A percentile compares a stretch with the other conserved stretches of the same genome.
phyloP scores from a whole-genome alignment of 1,284 basidiomycete species.

The Prillingera fragicola region DNA sequence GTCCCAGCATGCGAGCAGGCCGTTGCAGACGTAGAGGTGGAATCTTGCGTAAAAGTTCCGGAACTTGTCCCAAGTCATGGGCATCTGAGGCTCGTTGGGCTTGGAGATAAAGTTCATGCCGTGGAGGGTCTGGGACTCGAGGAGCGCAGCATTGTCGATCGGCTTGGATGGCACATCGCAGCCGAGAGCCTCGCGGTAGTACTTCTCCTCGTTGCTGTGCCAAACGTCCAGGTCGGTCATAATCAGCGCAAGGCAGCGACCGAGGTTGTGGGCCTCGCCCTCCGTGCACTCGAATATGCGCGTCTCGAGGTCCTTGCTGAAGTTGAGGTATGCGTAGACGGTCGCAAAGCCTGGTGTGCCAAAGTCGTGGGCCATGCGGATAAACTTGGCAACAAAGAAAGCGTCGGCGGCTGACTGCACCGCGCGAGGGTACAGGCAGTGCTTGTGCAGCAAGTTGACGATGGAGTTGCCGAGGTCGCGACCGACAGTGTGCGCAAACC shows the following conservation, averaged over 20 bases:
- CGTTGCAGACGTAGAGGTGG: conserved; percentile 61
- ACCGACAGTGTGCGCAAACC: no score
- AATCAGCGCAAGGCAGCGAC: conserved; percentile 75
- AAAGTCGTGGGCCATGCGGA: conserved; percentile 76
- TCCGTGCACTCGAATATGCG: conserved; percentile 90
- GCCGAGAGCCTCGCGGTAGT: conserved; percentile 50
- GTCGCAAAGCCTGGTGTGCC: conserved; percentile 85
- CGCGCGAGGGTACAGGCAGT: conserved; percentile 88
- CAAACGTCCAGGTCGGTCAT: conserved; percentile 70
- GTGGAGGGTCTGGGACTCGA: conserved; percentile 45
- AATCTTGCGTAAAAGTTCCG: conserved; percentile 70
- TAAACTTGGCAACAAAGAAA: conserved; percentile 85
- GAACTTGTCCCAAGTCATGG: conserved; percentile 67
- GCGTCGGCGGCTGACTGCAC: conserved; percentile 93
- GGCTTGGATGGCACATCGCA: conserved; percentile 9
- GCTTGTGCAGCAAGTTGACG: conserved; percentile 53
- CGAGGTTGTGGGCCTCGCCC: conserved; percentile 92
- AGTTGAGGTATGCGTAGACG: conserved; percentile 77
- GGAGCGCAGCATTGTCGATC: conserved; percentile 53
- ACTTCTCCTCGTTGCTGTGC: conserved; percentile 60
- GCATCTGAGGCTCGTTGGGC: conserved; percentile 36
- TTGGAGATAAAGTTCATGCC: conserved; percentile 58
- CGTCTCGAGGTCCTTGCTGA: conserved; percentile 62
- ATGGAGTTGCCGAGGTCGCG: no score
- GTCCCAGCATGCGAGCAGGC: conserved; percentile 7